phyloP scores from a whole-genome alignment of 2,329 filamentous ascomycete species.

The Fusarium miscanthi region DNA sequence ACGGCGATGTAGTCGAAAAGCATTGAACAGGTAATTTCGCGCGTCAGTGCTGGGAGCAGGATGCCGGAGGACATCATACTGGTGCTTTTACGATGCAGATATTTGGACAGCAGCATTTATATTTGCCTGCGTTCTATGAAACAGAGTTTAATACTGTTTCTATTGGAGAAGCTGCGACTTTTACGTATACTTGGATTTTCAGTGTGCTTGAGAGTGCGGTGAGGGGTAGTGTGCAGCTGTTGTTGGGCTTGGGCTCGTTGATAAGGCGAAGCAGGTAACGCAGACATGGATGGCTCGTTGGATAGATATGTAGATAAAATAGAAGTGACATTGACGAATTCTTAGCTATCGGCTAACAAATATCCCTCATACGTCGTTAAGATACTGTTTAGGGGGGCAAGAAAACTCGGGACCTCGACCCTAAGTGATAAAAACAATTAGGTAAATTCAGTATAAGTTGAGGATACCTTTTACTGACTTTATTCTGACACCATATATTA shows the following conservation, averaged over 20 bases:
- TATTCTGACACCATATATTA: no score
- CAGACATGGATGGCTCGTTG: conserved; percentile 70
- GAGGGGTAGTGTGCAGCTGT: conserved; percentile 64
- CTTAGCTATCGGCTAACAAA: neutral
- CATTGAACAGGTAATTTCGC: conserved; percentile 68
- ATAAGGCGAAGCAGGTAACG: conserved; percentile 68
- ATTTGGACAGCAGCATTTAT: conserved; percentile 67
- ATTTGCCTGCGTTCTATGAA: conserved; percentile 69
- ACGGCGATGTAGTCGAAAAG: conserved; percentile 57
- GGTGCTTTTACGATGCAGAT: conserved; percentile 65
- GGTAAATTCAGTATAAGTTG: no score
- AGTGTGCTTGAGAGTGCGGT: conserved; percentile 66
- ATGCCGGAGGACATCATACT: conserved; percentile 62
- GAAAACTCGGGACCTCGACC: no score
- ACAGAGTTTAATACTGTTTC: conserved; percentile 61
- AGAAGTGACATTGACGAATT: rapidly evolving
- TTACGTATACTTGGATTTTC: conserved; percentile 67
- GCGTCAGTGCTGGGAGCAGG: conserved; percentile 67
- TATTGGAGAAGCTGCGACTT: conserved; percentile 54
- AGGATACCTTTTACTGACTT: no score
- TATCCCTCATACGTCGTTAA: neutral
- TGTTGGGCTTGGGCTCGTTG: conserved; percentile 66
- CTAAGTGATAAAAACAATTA: no score
- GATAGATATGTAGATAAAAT: conserved; percentile 47
- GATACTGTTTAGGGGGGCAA: no score